These are phyloP conservation scores for Termitomyces sp. DNA, from an alignment of 768 basidiomycete genomes.

Conservation along the genomic window DNA sequence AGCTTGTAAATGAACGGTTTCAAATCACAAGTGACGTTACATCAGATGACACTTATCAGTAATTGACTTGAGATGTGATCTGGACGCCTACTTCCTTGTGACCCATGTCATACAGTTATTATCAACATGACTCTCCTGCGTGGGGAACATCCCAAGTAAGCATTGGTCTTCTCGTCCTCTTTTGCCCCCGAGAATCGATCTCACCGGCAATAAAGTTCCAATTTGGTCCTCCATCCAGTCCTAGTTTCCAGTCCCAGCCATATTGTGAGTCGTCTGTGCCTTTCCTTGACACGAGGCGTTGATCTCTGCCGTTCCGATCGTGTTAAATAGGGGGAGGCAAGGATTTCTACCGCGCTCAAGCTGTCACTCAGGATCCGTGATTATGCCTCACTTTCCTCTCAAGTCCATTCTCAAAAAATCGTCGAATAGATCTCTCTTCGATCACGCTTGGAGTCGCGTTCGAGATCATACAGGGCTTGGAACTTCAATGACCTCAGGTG, in stretches of 20 bases:
- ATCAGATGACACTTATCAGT: background rate
- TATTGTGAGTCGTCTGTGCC: slow-evolving; percentile 35
- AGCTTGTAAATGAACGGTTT: background rate
- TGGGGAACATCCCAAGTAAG: slow-evolving; percentile 45
- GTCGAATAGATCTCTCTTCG: slow-evolving; percentile 48
- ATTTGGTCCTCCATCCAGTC: slow-evolving; percentile 35
- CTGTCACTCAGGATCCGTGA: slow-evolving; percentile 49
- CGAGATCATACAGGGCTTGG: slow-evolving; percentile 30
- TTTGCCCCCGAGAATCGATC: background rate
- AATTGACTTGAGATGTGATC: slow-evolving; percentile 2
- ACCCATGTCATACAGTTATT: slow-evolving; percentile 37
- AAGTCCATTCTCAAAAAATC: slow-evolving; percentile 13
- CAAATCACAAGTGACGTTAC: slow-evolving; percentile 8
- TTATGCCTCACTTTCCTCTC: slow-evolving; percentile 5
- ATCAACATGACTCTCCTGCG: slow-evolving; percentile 37
- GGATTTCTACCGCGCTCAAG: slow-evolving; percentile 63
- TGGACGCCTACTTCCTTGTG: slow-evolving; percentile 4
- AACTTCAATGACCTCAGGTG: slow-evolving; percentile 32
- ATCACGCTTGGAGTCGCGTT: slow-evolving; percentile 45
- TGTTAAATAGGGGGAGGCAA: slow-evolving; percentile 47
- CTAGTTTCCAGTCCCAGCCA: slow-evolving; percentile 42
- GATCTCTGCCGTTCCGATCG: slow-evolving; percentile 6
- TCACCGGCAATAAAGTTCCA: slow-evolving; percentile 25
- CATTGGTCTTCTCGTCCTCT: slow-evolving; percentile 1
- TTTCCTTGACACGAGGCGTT: slow-evolving; percentile 15